Evolutionary conservation across 176 grass and related monocot genomes (phyloP), one percentile per base, ranked within the genome.

Genomic region (Oryza officinalis): DNA sequence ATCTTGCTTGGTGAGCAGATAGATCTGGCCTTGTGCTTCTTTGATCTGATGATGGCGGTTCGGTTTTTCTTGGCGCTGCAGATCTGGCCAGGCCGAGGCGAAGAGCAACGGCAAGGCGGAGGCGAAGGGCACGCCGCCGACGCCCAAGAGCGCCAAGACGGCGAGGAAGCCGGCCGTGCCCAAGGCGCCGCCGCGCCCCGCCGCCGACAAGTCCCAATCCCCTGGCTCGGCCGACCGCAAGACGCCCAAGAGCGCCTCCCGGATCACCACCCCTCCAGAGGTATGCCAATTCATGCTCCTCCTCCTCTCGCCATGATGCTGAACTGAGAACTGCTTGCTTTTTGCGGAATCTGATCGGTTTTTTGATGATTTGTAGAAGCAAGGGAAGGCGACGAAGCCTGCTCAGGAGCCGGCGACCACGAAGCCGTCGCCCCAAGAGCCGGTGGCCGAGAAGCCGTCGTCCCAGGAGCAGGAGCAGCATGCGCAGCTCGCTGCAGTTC

Each of bases 81-180:
- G 77, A 80, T 80, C 77, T 80, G 77, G 45, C 79, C 72, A 79
- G 64, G 72, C 74, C 28, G 83, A 81, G 50, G 72, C 73, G 41
- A 94, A 92, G 68, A 68, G 84, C 79, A 92, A 74, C 69, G 69
- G 81, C 12, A 83, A 65, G 57, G 22, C 72, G 20, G 72, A 75
- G 81, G 63, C 73, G 74, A 92, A 92, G 88, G 75, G 69, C 82
- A 88, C 93, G 67, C 90, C 90, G 78, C 77, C 77, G 41, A 80
- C 77, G 17, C 77, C 77, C 77, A 80, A 80, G 63, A 46, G 44
- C 77, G 40, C 37, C 52, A 84, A 81, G 65, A 81, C 63, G 67
- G 54, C 84, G 13, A 78, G 87, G 65, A 95, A 90, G 77, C 81
- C 85, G 20, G 80, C 79, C 2, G 87, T 82, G 11, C 88, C 88